Base-by-base conservation (phyloP, 179 eudicot genomes). In the Beta corolliflora region DNA sequence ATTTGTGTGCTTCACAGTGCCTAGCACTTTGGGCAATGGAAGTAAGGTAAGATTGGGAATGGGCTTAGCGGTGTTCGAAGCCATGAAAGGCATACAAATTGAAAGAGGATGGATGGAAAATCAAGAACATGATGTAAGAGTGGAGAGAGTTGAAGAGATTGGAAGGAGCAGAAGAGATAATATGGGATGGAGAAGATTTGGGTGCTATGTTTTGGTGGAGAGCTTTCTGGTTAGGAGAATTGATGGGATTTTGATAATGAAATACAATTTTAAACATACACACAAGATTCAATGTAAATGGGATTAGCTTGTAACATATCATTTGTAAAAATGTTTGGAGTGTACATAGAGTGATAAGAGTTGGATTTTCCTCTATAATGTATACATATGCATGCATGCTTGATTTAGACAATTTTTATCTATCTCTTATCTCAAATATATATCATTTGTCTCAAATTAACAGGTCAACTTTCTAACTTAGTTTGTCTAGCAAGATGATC, bases 161-260 rank as follows among this genome's bases (percentile, higher is more conserved):
- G 83, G 88, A 64, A 79, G 87, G 68, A 36, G 75, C 21, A 56
- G 85, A 45, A 63, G 81, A 78, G 85, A 69, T 14, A 56, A 74
- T 63, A 66, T 48, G 67, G 80, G 56, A 61, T 91, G 94, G 94
- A 83, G 75, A 29, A 29, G 31, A 29, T 29, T 29, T 29, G 31
- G 31, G 31, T 29, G 91, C 29, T 91, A 84, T 86, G 90, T 90
- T 67, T 83, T 91, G 88, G 92, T 90, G 41, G 92, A 91, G 86
- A 90, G 91, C 73, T 91, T 88, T 77, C 86, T 84, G 25, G 71
- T 91, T 80, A 88, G 90, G 71, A 88, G 94, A 76, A 87, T 84
- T 84, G 92, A 91, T 87, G 92, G 94, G 50, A 70, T 87, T 82
- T 85, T 91, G 84, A 79, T 90, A 56, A 82, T 91, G 82, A 91